Conservation (phyloP, 23 red algal species). For the Agarophyton chilense region DNA sequence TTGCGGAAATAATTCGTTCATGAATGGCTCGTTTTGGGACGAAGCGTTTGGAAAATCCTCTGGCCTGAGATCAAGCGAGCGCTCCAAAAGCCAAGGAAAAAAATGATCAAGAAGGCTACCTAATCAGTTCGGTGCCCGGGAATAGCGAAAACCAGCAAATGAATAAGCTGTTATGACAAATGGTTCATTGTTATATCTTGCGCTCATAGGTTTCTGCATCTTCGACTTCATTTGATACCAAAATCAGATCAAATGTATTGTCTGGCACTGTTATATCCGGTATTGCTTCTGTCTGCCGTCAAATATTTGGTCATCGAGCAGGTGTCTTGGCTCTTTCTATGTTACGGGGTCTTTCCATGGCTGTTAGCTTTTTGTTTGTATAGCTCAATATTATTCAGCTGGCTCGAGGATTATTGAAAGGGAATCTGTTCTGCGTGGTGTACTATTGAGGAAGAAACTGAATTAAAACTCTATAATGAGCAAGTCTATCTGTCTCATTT, state of each 20-base stretch:
- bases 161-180: constrained; percentile 60
- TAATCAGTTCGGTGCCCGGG: constrained; percentile 44
- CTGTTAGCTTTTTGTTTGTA: constrained; percentile 47
- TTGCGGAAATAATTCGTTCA: not conserved
- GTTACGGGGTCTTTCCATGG: constrained; percentile 49
- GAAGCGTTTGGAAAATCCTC: not conserved
- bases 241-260: not conserved
- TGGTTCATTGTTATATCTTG: constrained; percentile 69
- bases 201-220: constrained; percentile 71
- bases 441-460: constrained; percentile 62
- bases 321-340: constrained; percentile 17
- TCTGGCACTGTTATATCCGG: constrained; percentile 7
- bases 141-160: constrained; percentile 69
- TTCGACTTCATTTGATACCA: constrained; percentile 30
- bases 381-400: constrained; percentile 56
- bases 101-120: not conserved
- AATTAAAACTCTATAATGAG: constrained; percentile 61
- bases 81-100: not conserved
- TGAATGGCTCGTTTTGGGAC: constrained; percentile 27
- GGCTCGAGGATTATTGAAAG: constrained; percentile 91
- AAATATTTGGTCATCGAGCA: not conserved
- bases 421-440: constrained; percentile 79
- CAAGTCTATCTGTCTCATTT: constrained; percentile 69
- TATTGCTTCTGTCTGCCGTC: constrained; percentile 10
- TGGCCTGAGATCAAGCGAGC: not conserved